Base-by-base conservation (phyloP, 192 early-diverging fungal genomes). In the Phycomyces nitens region DNA sequence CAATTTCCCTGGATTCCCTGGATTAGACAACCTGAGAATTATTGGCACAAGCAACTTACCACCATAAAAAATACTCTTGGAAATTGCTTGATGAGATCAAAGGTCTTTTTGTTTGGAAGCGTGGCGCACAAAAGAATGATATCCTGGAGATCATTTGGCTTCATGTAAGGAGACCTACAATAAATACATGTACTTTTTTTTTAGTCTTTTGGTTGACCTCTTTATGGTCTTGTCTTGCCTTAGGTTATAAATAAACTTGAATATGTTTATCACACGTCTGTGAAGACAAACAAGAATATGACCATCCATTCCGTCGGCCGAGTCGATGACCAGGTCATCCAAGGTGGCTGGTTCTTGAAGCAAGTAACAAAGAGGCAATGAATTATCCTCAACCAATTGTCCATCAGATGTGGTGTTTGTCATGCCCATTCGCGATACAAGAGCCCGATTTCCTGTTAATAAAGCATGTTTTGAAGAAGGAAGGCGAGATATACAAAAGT, bases 201-300 rank as follows among this genome's bases (percentile, higher is more conserved):
- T n/a, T n/a, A n/a, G n/a, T 34, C 0, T 34, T 42, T 39, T n/a
- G 38, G 16, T 39, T 20, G 20, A 9, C 40, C 14, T 22, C n/a
- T 58, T 9, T 12, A 58, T 14, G 7, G 41, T 12, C 9, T 23
- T 9, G 18, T 16, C 15, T 21, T 69, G 62, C 60, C 71, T 54
- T 11, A 73, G 24, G 21, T 73, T 68, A 40, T 73, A 67, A 56
- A 73, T 62, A 50, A 73, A 73, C 34, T 67, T 66, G 16, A 68
- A 73, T 11, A 73, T 62, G 43, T 73, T 73, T 20, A 60, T 68
- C 14, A 78, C 71, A 21, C 66, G 65, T 22, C 57, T 60, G 20
- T 78, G 68, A 1, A 79, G 50, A 57, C 80, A 82, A 7, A 82
- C 75, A 8, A 82, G 67, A 42, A 82, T 73, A 43, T 82, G 80